These are phyloP conservation scores for Tulasnella sp. DNA, from an alignment of 768 basidiomycete genomes.

Conservation along the genomic window DNA sequence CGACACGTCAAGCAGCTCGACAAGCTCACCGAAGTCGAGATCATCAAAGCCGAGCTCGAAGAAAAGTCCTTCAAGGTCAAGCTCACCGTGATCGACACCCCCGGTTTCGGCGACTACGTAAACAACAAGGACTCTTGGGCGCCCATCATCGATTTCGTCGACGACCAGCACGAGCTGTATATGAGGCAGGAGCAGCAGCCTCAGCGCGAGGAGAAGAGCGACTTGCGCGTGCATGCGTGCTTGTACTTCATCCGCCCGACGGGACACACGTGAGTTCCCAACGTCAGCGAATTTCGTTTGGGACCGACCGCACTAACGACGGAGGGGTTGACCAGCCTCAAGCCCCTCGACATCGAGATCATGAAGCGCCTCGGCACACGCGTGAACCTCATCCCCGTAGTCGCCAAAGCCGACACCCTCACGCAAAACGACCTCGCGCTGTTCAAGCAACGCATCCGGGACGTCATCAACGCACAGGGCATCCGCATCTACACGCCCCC, in stretches of 20 bases:
- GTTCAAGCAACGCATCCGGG: slow-evolving; percentile 90
- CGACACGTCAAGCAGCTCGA: slow-evolving; percentile 94
- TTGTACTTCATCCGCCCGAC: slow-evolving; percentile 94
- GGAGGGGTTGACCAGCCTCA: slow-evolving; percentile 42
- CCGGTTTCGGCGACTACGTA: slow-evolving; percentile 99
- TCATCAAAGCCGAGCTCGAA: slow-evolving; percentile 98
- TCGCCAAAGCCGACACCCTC: slow-evolving; percentile 96
- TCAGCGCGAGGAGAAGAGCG: slow-evolving; percentile 86
- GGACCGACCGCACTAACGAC: slow-evolving; percentile 11
- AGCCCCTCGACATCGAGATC: slow-evolving; percentile 97
- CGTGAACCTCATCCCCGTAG: slow-evolving; percentile 94
- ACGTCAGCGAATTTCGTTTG: slow-evolving; percentile 6
- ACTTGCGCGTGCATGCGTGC: slow-evolving; percentile 92
- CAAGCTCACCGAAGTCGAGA: slow-evolving; percentile 97
- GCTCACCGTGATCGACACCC: slow-evolving; percentile 97
- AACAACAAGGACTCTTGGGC: slow-evolving; percentile 99
- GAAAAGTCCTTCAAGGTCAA: slow-evolving; percentile 99
- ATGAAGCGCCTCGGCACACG: slow-evolving; percentile 99
- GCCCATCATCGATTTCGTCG: slow-evolving; percentile 97
- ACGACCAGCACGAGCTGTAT: slow-evolving; percentile 89
- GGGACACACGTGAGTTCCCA: slow-evolving; percentile 74
- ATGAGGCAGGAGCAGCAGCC: slow-evolving; percentile 99
- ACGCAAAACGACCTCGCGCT: slow-evolving; percentile 82
- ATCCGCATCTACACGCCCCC: slow-evolving; percentile 94
- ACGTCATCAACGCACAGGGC: slow-evolving; percentile 80